A percentile compares a stretch with the other conserved stretches of the same genome.
Conservation (phyloP, 257 asterid species). For the Capsicum rhomboideum region DNA sequence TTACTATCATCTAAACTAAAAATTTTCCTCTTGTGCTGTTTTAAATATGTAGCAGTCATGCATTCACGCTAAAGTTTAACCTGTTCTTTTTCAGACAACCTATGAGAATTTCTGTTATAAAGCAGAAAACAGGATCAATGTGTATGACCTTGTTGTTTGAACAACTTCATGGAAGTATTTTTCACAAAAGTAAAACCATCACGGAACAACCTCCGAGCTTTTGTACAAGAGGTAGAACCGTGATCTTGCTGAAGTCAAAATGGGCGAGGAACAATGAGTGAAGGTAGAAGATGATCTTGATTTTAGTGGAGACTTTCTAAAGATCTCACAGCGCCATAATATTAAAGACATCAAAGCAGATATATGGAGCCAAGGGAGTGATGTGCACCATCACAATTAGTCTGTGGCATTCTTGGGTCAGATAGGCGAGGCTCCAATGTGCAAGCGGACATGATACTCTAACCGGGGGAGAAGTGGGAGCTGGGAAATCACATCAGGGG, state of each 20-base stretch:
- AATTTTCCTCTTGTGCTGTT: background rate
- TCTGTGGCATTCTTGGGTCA: slow-evolving; percentile 55
- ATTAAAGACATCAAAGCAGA: slow-evolving; percentile 86
- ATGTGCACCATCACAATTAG: slow-evolving; percentile 55
- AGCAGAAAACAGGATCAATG: slow-evolving; percentile 71
- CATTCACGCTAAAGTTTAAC: background rate
- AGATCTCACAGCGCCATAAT: slow-evolving; percentile 86
- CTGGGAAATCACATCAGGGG: slow-evolving; percentile 52
- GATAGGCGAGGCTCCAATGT: slow-evolving; percentile 42
- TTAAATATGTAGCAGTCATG: background rate
- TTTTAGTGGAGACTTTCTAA: slow-evolving; percentile 86
- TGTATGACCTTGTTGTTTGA: slow-evolving; percentile 66
- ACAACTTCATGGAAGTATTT: slow-evolving; percentile 73
- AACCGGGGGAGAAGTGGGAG: slow-evolving; percentile 56
- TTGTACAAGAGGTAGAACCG: slow-evolving; percentile 65
- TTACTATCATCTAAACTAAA: background rate
- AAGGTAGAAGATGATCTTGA: slow-evolving; percentile 85
- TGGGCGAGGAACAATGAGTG: slow-evolving; percentile 46
- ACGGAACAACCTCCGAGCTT: slow-evolving; percentile 67
- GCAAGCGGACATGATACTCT: slow-evolving; percentile 37
- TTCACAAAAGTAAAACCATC: slow-evolving; percentile 81
- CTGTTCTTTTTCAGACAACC: slow-evolving; percentile 56
- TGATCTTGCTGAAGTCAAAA: slow-evolving; percentile 43
- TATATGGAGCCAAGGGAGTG: slow-evolving; percentile 78
- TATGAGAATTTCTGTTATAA: slow-evolving; percentile 91